Evolutionary conservation across 2,329 filamentous ascomycete genomes (phyloP).

Genomic region (Ophiosphaerella narmari): DNA sequence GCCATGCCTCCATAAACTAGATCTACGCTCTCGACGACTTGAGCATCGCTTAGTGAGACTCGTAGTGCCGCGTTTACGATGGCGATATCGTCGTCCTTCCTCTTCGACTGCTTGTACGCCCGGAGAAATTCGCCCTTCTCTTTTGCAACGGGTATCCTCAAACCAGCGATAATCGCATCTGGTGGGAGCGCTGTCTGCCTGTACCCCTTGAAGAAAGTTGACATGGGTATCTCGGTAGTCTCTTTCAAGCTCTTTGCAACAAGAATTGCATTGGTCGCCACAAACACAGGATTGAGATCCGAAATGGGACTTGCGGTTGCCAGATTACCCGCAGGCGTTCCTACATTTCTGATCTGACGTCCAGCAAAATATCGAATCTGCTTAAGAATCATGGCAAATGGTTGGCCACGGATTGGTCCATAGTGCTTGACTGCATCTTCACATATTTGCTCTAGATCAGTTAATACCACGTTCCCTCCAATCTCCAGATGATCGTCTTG

Average conservation of each 20-base stretch:
- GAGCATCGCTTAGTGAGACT: conserved; percentile 69
- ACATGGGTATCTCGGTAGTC: conserved; percentile 87
- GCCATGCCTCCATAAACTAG: conserved; percentile 97
- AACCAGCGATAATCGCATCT: conserved; percentile 82
- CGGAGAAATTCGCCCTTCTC: conserved; percentile 81
- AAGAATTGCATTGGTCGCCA: conserved; percentile 81
- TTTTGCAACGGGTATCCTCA: conserved; percentile 79
- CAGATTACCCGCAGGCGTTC: conserved; percentile 91
- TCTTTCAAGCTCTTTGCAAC: conserved; percentile 76
- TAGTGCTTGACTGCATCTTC: conserved; percentile 79
- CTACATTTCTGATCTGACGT: conserved; percentile 95
- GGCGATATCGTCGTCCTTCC: conserved; percentile 97
- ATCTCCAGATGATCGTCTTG: conserved; percentile 84
- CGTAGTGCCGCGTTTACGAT: conserved; percentile 90
- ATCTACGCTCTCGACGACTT: conserved; percentile 73
- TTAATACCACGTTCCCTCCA: conserved; percentile 89
- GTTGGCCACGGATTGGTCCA: conserved; percentile 71
- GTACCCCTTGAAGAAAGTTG: conserved; percentile 90
- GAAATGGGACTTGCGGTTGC: conserved; percentile 96
- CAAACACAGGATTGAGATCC: conserved; percentile 91
- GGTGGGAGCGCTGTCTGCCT: conserved; percentile 78
- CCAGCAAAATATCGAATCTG: conserved; percentile 95
- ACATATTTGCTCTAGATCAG: conserved; percentile 86
- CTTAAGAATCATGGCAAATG: conserved; percentile 89
- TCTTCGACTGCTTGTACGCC: conserved; percentile 94